Base-by-base conservation (phyloP, 805 yeast species). In the Ogataea trehalophila region DNA sequence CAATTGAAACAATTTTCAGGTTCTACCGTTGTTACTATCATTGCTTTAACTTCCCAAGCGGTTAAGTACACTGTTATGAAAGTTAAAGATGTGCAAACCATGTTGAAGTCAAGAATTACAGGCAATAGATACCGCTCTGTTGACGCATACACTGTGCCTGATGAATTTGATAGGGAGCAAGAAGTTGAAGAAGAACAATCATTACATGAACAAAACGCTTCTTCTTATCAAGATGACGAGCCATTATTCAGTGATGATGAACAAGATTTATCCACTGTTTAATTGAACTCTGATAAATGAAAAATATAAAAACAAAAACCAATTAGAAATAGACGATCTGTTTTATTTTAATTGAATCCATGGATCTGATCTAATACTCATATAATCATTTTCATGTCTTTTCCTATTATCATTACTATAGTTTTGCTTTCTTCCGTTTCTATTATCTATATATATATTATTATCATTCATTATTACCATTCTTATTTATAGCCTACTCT, bases 21-120 rank as follows among this genome's bases (percentile, higher is more conserved):
- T 0, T 59, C 67, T 0, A 50, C 63, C 11, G 46, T 62, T 22
- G 65, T 71, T 3, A 61, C 65, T 20, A 63, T 55, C 9, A 64
- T 68, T 39, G 71, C 70, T 6, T 51, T 63, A n/a, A 22, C 59
- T 6, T 48, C 60, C 8, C 62, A 59, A 42, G 48, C 37, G 23
- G 37, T 54, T 15, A 47, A 43, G 35, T 14, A 6, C 8, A 44
- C 42, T 15, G 38, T 50, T 17, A 9, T 46, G 6, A 48, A 44
- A n/a, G 23, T 33, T n/a, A 55, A 49, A 14, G 45, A 36, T 23
- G 9, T 51, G 15, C 39, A 53, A 41, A 22, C 42, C 2, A 33
- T 14, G 2, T 26, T 52, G n/a, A 48, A 39, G 37, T 15, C 46
- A 3, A 45, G 52, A 36, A 26, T 53, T 3, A 46, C 49, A 2